These are phyloP conservation scores for Thalassia testudinum DNA, from an alignment of 116 monocot species.

Conservation along the genomic window DNA sequence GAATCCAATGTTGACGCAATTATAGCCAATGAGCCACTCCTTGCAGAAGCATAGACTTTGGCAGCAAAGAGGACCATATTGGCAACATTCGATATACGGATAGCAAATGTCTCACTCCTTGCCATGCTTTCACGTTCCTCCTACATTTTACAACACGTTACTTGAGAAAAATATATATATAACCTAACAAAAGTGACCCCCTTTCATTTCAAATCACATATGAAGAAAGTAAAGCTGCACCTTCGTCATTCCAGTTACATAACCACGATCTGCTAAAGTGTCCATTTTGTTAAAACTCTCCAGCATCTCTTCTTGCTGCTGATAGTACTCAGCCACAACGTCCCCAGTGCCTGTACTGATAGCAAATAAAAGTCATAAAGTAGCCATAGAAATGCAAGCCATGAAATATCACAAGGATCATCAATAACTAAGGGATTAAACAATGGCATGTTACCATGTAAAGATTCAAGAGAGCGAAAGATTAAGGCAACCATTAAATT, in stretches of 20 bases:
- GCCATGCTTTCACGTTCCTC: constrained; percentile 63
- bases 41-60: constrained; percentile 88
- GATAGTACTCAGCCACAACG: constrained; percentile 67
- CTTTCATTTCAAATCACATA: too few species aligned
- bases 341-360: constrained; percentile 27
- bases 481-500: too few species aligned
- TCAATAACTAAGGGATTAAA: not conserved
- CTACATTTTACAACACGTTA: constrained; percentile 11
- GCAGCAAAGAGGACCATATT: constrained; percentile 88
- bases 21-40: constrained; percentile 86
- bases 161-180: not conserved
- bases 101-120: constrained; percentile 60
- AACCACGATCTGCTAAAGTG: constrained; percentile 67
- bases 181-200: not conserved
- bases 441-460: not conserved
- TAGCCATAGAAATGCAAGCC: not conserved
- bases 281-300: constrained; percentile 94
- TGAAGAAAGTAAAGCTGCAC: constrained; percentile 9
- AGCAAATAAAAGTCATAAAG: not conserved
- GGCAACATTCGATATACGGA: constrained; percentile 67
- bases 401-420: not conserved
- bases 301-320: constrained; percentile 85
- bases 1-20: constrained; percentile 94
- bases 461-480: not conserved
- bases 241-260: constrained; percentile 68